Base-by-base conservation (phyloP, 768 basidiomycete species). In the Sarcodon aspratus region DNA sequence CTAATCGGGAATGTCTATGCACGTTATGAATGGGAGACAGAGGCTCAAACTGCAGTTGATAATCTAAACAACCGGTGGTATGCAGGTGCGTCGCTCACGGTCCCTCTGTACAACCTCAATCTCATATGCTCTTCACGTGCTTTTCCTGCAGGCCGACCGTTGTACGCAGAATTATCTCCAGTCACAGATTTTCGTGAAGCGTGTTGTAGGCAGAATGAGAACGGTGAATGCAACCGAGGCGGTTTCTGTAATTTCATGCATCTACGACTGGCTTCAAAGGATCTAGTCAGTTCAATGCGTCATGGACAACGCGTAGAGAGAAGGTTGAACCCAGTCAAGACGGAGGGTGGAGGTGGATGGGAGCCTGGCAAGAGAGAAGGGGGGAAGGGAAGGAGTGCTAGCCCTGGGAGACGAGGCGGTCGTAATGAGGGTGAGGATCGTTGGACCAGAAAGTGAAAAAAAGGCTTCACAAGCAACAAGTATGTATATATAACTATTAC, bases 191-290 rank as follows among this genome's bases (percentile, higher is more conserved):
- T 99, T 65, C 83, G 94, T 45, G 96, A 99, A 68, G 94, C 94
- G 0, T 99, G 96, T 63, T 99, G 96, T 65, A 80, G 96, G 44
- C 96, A 99, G 66, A 98, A 99, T 58, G 96, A 99, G 64, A 87
- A 97, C 57, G 96, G 96, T 7, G 90, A 95, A 66, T 99, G 96
- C 66, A 95, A 95, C 59, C 83, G 96, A 38, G 96, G 95, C 32
- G 93, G 93, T 2, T 97, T 96, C 70, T 98, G 95, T 68, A 98
- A 99, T 66, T 99, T 99, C 62, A 96, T 97, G 91, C 94, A 97
- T 69, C 72, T 97, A 33, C 82, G 90, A 11, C 74, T 91, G 17
- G 88, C 94, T 5, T 87, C 91, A 32, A 81, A 85, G 60, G 81
- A 89, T 9, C 76, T 96, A 10, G 85, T 90, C 2, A 78, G 76